These are phyloP conservation scores for Helianthus annuus DNA, from an alignment of 129 eudicot species.

Conservation along the genomic window DNA sequence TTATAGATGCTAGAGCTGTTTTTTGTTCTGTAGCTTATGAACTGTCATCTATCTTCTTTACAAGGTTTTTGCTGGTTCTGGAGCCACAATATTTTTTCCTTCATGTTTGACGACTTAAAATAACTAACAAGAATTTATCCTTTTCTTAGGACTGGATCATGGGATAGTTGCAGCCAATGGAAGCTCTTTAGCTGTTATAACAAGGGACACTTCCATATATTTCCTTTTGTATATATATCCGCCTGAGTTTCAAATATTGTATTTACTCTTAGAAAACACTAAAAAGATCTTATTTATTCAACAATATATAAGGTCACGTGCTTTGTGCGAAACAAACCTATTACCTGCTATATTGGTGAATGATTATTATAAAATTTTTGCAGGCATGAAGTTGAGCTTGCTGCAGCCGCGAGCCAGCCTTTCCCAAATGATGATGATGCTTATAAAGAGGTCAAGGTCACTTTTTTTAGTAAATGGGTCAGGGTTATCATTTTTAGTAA, in stretches of 20 bases:
- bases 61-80: slow-evolving; percentile 27
- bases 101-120: not conserved
- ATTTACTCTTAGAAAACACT: not conserved
- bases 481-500: too few relatives aligned
- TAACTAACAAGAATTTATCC: too few relatives aligned
- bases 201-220: not conserved
- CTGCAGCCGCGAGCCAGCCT: too few relatives aligned
- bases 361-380: too few relatives aligned
- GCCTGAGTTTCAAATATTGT: not conserved
- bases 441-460: too few relatives aligned
- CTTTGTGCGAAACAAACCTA: too few relatives aligned
- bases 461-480: too few relatives aligned
- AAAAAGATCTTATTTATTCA: not conserved
- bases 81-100: not conserved
- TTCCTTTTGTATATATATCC: not conserved
- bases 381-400: too few relatives aligned
- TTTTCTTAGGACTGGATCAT: slow-evolving; percentile 57
- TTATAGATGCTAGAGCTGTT: slow-evolving; percentile 95
- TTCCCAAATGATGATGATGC: too few relatives aligned
- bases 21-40: slow-evolving; percentile 85
- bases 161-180: slow-evolving; percentile 95
- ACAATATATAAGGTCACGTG: too few relatives aligned
- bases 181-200: slow-evolving; percentile 71
- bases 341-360: too few relatives aligned
- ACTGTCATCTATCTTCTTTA: slow-evolving; percentile 44